These are phyloP conservation scores for Balamuthia mandrillaris DNA, from an alignment of 208 protist genomes.

Conservation along the genomic window DNA sequence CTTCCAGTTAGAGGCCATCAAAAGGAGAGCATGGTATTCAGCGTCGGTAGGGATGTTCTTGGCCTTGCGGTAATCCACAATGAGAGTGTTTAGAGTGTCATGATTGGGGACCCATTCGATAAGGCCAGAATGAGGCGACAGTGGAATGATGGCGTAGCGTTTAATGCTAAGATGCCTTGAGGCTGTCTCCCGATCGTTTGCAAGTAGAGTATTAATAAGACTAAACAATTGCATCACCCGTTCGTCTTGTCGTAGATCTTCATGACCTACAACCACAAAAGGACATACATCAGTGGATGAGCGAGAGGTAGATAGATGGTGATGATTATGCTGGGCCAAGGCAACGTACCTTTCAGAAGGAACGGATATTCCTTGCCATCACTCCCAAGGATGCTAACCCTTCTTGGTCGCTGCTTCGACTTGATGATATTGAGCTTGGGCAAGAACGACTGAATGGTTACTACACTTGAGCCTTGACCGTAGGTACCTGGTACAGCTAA, in stretches of 20 bases:
- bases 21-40: not conserved
- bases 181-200: conserved; percentile 78
- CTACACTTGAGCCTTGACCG: no score
- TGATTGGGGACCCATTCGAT: conserved; percentile 89
- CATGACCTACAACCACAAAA: conserved; percentile 48
- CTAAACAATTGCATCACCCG: conserved; percentile 99
- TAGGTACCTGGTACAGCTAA: conserved; percentile 96
- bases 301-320: no score
- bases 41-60: not conserved
- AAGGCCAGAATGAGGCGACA: conserved; percentile 97
- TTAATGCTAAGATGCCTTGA: conserved; percentile 85
- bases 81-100: conserved; percentile 36
- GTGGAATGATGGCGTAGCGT: conserved; percentile 96
- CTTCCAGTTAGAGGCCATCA: not conserved
- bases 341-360: conserved; percentile 90
- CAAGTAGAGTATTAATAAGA: conserved; percentile 97
- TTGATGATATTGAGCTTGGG: conserved; percentile 91
- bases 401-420: conserved; percentile 98
- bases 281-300: not conserved
- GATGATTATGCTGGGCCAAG: not conserved
- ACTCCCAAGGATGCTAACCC: conserved; percentile 91
- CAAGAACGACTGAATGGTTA: conserved; percentile 90
- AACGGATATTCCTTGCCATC: conserved; percentile 95
- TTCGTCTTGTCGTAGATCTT: conserved; percentile 95
- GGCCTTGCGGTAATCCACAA: not conserved